Conservation (phyloP, 169 alveolate genomes). For the Plasmodium berghei region DNA sequence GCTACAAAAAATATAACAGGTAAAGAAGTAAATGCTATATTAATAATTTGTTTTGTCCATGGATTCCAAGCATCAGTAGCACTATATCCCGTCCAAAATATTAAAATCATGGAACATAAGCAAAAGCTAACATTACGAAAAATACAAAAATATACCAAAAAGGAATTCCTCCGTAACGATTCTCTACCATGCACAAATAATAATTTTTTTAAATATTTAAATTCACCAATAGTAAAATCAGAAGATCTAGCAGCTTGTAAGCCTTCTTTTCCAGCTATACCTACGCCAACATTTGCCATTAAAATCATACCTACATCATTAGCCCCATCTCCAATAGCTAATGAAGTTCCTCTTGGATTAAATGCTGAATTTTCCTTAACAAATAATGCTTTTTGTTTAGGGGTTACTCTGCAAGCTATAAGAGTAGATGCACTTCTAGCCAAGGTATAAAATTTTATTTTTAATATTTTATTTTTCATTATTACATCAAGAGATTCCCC, state of each 20-base stretch:
- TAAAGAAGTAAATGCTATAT: constrained; percentile 84
- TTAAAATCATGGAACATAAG: constrained; percentile 79
- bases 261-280: constrained; percentile 98
- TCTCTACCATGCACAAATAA: constrained; percentile 91
- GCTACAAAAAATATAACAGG: constrained; percentile 86
- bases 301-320: constrained; percentile 99
- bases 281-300: constrained; percentile 99
- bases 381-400: constrained; percentile 96
- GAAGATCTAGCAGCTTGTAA: constrained; percentile 94
- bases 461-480: constrained; percentile 75
- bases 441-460: constrained; percentile 81
- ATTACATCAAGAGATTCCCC: constrained; percentile 86
- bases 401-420: constrained; percentile 98
- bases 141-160: constrained; percentile 85
- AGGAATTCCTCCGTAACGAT: constrained; percentile 87
- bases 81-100: constrained; percentile 82
- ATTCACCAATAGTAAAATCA: constrained; percentile 92
- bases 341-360: constrained; percentile 84
- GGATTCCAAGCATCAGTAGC: constrained; percentile 86
- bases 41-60: constrained; percentile 86
- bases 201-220: constrained; percentile 88
- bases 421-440: constrained; percentile 89
- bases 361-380: constrained; percentile 92
- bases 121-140: constrained; percentile 83
- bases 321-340: constrained; percentile 99